Evolutionary conservation across 1,284 basidiomycete species (phyloP).

Genomic region (Apiotrichum sp.): DNA sequence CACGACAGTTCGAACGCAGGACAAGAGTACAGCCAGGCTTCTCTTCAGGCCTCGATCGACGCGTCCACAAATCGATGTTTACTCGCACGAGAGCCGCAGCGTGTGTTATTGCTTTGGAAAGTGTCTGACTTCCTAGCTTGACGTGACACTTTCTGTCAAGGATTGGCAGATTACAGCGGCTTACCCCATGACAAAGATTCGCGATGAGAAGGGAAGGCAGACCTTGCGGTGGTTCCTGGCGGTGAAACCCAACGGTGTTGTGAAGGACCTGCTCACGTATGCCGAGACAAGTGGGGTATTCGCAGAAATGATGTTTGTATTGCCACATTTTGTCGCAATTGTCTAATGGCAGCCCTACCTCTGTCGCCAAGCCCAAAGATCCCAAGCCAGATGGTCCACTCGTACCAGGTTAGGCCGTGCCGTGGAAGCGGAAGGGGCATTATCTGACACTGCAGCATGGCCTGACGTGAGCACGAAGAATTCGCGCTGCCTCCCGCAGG

Average conservation of each 20-base stretch:
- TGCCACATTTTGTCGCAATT: too few species aligned
- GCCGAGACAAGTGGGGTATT: slow-evolving; percentile 34
- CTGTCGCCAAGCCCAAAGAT: background rate
- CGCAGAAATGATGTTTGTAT: slow-evolving; percentile 31
- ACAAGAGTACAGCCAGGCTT: slow-evolving; percentile 33
- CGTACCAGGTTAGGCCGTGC: slow-evolving; percentile 25
- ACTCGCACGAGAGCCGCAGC: slow-evolving; percentile 32
- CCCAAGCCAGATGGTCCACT: slow-evolving; percentile 31
- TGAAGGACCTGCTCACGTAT: slow-evolving; percentile 39
- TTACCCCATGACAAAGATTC: slow-evolving; percentile 34
- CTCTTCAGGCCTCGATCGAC: slow-evolving; percentile 39
- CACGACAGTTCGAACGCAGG: slow-evolving; percentile 20
- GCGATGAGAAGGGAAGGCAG: slow-evolving; percentile 25
- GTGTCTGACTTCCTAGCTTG: slow-evolving; percentile 22
- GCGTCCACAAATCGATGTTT: slow-evolving; percentile 33
- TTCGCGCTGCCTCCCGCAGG: slow-evolving; percentile 35
- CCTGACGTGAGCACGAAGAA: slow-evolving; percentile 37
- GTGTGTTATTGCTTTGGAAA: slow-evolving; percentile 16
- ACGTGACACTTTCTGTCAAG: slow-evolving; percentile 32
- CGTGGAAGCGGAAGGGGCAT: too few species aligned
- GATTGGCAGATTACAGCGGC: slow-evolving; percentile 40
- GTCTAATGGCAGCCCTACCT: background rate
- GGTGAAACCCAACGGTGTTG: slow-evolving; percentile 30
- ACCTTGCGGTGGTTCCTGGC: slow-evolving; percentile 38
- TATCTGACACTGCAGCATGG: slow-evolving; percentile 23